These are phyloP conservation scores for Fusarium pseudograminearum DNA, from an alignment of 2,329 filamentous ascomycete genomes.

Conservation along the genomic window DNA sequence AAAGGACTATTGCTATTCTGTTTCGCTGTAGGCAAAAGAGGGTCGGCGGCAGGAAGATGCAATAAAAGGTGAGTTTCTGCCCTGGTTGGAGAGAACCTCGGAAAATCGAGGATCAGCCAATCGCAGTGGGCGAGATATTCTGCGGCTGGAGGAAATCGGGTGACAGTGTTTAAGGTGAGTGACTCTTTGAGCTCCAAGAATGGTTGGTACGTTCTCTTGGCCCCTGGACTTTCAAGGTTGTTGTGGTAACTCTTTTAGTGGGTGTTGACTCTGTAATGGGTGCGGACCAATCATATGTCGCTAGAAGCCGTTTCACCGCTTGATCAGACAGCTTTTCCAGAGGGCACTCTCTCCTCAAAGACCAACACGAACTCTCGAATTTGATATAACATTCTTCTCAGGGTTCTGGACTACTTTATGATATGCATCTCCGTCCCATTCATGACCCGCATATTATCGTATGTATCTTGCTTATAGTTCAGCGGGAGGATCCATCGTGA, in stretches of 20 bases:
- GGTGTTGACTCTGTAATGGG: constrained; percentile 29
- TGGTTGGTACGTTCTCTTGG: constrained; percentile 26
- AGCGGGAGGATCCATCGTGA: constrained; percentile 27
- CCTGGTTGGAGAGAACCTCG: constrained; percentile 32
- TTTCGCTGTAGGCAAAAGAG: constrained; percentile 35
- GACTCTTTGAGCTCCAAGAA: constrained; percentile 30
- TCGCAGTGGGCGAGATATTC: constrained; percentile 45
- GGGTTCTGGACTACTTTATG: constrained; percentile 13
- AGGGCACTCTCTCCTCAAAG: neutral
- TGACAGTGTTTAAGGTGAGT: constrained; percentile 43
- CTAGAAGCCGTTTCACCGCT: constrained; percentile 22
- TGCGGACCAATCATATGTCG: constrained; percentile 20
- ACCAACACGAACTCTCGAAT: neutral
- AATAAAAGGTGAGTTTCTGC: constrained; percentile 36
- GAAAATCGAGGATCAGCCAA: constrained; percentile 41
- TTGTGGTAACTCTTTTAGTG: constrained; percentile 40
- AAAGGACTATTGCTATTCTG: constrained; percentile 38
- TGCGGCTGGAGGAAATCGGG: constrained; percentile 45
- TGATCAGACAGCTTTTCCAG: constrained; percentile 14
- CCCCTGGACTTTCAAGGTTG: constrained; percentile 30
- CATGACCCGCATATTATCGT: constrained; percentile 30
- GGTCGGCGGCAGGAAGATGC: constrained; percentile 25
- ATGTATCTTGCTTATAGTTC: constrained; percentile 25
- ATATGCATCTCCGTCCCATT: constrained; percentile 21
- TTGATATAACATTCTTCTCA: constrained; percentile 3